phyloP scores from a whole-genome alignment of 1,284 basidiomycete genomes.

The Blastosporella zonata region DNA sequence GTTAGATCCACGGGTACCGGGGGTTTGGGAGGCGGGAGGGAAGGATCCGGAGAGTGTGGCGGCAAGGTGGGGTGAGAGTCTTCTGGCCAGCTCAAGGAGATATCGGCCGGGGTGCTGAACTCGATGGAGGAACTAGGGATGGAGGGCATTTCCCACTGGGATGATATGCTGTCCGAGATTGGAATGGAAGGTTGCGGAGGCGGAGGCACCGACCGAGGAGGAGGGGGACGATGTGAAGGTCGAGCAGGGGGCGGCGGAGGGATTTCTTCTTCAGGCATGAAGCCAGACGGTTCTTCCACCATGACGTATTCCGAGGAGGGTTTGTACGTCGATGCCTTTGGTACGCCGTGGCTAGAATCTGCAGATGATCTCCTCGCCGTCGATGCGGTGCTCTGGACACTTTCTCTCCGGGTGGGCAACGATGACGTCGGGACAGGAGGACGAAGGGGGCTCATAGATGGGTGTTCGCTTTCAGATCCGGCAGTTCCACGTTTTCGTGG shows the following conservation, averaged over 20 bases:
- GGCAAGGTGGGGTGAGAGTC: conserved; percentile 20
- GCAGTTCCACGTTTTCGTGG: conserved; percentile 17
- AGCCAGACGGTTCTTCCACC: conserved; percentile 47
- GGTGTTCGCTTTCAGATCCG: conserved; percentile 15
- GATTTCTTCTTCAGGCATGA: conserved; percentile 25
- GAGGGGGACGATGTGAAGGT: conserved; percentile 35
- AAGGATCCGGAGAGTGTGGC: conserved; percentile 21
- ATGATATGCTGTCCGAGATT: conserved; percentile 35
- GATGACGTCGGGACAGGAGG: conserved; percentile 41
- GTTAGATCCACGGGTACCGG: conserved; percentile 26
- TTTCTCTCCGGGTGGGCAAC: conserved; percentile 33
- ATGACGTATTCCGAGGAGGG: conserved; percentile 55
- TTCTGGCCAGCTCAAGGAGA: conserved; percentile 40
- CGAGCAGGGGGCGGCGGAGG: conserved; percentile 44
- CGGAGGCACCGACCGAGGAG: conserved; percentile 26
- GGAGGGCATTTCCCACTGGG: conserved; percentile 54
- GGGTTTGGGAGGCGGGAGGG: conserved; percentile 19
- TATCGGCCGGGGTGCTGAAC: conserved; percentile 34
- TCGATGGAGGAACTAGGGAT: conserved; percentile 42
- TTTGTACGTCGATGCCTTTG: conserved; percentile 21
- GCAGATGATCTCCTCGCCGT: conserved; percentile 34
- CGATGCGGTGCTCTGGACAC: conserved; percentile 26
- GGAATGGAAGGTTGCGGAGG: conserved; percentile 27
- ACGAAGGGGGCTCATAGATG: conserved; percentile 28
- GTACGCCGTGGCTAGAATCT: conserved; percentile 26